Conservation (phyloP, 352 stramenopile genomes). For the Blastocystis sp. region DNA sequence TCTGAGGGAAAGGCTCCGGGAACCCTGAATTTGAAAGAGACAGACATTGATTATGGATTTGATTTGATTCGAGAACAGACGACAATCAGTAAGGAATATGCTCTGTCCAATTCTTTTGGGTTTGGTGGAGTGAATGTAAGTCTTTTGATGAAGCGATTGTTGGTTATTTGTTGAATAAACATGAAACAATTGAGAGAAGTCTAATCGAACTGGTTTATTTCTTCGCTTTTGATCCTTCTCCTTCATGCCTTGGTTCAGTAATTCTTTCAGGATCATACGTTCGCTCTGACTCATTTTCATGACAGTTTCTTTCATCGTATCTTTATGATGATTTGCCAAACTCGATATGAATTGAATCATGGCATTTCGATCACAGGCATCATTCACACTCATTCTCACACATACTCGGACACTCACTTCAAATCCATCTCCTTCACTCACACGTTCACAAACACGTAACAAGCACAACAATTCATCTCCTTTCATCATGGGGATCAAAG, state of each 20-base stretch:
- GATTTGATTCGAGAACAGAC: constrained; percentile 69
- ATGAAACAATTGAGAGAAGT: neutral
- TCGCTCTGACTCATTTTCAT: no score
- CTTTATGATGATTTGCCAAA: no score
- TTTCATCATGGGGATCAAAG: neutral
- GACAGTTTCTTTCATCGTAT: no score
- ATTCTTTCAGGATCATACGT: no score
- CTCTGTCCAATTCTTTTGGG: constrained; percentile 89
- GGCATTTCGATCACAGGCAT: neutral
- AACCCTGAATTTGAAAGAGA: constrained; percentile 83
- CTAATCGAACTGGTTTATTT: no score
- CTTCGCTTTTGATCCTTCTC: no score
- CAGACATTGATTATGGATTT: constrained; percentile 69
- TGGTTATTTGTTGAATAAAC: neutral
- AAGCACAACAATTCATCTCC: neutral
- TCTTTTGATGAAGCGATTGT: constrained; percentile 11
- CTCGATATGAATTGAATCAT: neutral
- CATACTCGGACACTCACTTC: neutral
- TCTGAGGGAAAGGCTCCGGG: constrained; percentile 80
- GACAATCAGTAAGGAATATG: constrained; percentile 69
- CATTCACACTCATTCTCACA: neutral
- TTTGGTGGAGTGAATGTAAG: constrained; percentile 88
- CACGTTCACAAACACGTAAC: neutral
- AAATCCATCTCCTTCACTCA: neutral
- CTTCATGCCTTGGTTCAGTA: no score